Evolutionary conservation across 2,329 filamentous ascomycete species (phyloP).

Genomic region (Ploettnerulaceae sp.): DNA sequence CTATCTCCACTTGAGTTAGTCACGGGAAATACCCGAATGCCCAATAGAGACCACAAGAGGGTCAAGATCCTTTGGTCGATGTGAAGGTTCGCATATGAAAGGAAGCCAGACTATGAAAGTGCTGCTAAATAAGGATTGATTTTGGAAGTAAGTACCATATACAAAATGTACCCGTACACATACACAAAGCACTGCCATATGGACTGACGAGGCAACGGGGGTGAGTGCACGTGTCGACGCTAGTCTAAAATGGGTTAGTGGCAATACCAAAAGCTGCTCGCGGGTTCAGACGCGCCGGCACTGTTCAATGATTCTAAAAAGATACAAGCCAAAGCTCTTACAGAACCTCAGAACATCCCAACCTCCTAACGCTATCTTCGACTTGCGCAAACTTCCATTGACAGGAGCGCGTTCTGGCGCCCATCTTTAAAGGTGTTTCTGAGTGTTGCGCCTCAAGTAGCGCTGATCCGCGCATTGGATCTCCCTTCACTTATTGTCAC

Average conservation of each 20-base stretch:
- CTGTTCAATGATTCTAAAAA: not conserved
- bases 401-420: not conserved
- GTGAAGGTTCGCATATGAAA: too few species aligned
- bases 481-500: not conserved
- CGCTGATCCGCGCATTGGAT: conserved; percentile 16
- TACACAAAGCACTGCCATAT: not conserved
- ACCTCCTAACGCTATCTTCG: not conserved
- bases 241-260: not conserved
- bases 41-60: too few species aligned
- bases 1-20: not conserved
- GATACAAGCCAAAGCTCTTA: not conserved
- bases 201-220: not conserved
- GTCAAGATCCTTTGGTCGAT: too few species aligned
- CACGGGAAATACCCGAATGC: not conserved
- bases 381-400: not conserved
- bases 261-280: not conserved
- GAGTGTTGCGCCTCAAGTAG: conserved; percentile 2
- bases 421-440: not conserved
- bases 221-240: not conserved
- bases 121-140: not conserved
- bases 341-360: not conserved
- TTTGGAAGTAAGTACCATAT: not conserved
- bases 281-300: conserved; percentile 3
- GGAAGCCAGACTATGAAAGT: too few species aligned
- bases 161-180: not conserved